Base-by-base conservation (phyloP, 805 yeast species). In the Candida hungchunana region DNA sequence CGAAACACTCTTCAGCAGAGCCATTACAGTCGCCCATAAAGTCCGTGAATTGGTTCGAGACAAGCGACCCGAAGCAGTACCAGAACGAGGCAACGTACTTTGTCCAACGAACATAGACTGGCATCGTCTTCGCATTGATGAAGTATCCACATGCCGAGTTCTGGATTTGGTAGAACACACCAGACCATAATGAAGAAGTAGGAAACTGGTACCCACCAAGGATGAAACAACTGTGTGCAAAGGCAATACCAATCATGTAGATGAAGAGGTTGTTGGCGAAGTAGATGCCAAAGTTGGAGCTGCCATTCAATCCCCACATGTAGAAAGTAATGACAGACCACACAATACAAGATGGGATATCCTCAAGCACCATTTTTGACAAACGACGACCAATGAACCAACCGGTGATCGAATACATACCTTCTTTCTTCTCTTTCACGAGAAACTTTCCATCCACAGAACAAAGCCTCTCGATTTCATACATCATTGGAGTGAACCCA, bases 101-200 rank as follows among this genome's bases (percentile, higher is more conserved):
- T 6, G 79, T 71, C 96, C 96, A 86, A 23, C 86, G 68, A 6
- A 86, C 95, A 50, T 87, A 87, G 2, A 83, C 94, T 0, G 95
- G 95, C 78, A 85, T 70, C 1, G 75, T 69, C 12, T 68, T 66
- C 0, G 88, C 75, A 56, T 83, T 84, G 16, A 80, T 82, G 51
- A 82, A 85, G 58, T 75, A 83, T 1, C 95, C 96, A 56, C 86
- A 79, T 0, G 86, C 85, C 69, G 82, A 73, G 34, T 84, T 75
- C 50, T 84, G 86, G 18, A 82, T 60, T 22, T 49, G 54, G 24
- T 52, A 52, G 20, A 47, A 42, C 4, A 50, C 18, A n/a, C 41
- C 47, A n/a, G 44, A 38, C 2, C 46, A 14, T 25, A 52, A 25
- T 7, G 51, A 36, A 7, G 47, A 44, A 10, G 42, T 20, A 13